Evolutionary conservation across 2,329 filamentous ascomycete genomes (phyloP).

Genomic region (Pleomassaria siparia): DNA sequence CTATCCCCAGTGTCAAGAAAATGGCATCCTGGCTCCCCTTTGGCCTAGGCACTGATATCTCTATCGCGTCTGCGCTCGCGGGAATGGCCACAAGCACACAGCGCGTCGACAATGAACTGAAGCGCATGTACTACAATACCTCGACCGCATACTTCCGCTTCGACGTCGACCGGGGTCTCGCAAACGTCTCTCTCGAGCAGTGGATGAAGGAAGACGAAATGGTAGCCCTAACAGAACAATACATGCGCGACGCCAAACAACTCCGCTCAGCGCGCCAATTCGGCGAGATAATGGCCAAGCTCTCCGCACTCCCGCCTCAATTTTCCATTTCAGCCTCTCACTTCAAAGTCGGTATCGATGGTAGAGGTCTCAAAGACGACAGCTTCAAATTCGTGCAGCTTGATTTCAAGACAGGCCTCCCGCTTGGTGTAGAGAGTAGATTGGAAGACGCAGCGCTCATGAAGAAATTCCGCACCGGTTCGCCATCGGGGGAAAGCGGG

Average conservation of each 20-base stretch:
- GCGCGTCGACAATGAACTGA: conserved; percentile 45
- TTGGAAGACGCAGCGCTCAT: conserved; percentile 27
- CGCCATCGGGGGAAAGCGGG: conserved; percentile 35
- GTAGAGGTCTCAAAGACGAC: conserved; percentile 30
- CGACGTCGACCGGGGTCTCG: conserved; percentile 44
- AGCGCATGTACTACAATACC: conserved; percentile 42
- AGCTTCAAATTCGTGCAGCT: conserved; percentile 36
- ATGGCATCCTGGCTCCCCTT: conserved; percentile 43
- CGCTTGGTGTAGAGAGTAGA: conserved; percentile 22
- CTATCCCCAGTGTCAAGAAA: conserved; percentile 41
- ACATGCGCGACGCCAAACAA: conserved; percentile 41
- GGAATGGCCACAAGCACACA: conserved; percentile 43
- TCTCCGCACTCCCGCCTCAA: conserved; percentile 37
- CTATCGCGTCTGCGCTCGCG: conserved; percentile 38
- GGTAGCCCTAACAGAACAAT: conserved; percentile 42
- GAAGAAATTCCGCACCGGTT: conserved; percentile 23
- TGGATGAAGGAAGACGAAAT: conserved; percentile 47
- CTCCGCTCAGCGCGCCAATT: conserved; percentile 30
- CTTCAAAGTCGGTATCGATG: conserved; percentile 37
- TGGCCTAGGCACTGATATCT: conserved; percentile 42
- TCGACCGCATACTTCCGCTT: conserved; percentile 43
- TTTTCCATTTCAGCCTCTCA: conserved; percentile 37
- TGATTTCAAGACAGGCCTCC: conserved; percentile 43
- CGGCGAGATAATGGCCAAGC: conserved; percentile 40
- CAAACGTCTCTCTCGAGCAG: conserved; percentile 42